Percentiles rank a stretch among this genome's conserved stretches.
Evolutionary conservation across 1,284 basidiomycete species (phyloP).

Genomic region (Phellopilus nigrolimitatus): DNA sequence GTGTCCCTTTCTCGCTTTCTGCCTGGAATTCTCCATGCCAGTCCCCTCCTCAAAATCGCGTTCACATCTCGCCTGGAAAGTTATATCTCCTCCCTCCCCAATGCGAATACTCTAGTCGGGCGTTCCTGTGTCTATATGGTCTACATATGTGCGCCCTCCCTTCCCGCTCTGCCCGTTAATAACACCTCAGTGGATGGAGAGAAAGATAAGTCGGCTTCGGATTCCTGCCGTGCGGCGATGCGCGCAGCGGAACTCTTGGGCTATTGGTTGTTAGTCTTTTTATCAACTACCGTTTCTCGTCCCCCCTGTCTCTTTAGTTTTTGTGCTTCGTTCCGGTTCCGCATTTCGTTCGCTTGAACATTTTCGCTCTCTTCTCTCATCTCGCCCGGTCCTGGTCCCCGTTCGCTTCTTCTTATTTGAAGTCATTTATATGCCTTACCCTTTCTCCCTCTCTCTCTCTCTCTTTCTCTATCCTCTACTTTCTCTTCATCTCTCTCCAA

Average conservation of each 20-base stretch:
- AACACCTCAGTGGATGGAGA: slow-evolving; percentile 35
- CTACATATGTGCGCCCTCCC: too few species aligned
- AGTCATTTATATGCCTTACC: slow-evolving; percentile 1
- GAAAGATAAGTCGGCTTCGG: slow-evolving; percentile 37
- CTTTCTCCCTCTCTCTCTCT: too few species aligned
- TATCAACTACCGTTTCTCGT: slow-evolving; percentile 39
- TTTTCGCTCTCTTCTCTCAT: slow-evolving; percentile 4
- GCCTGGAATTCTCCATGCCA: slow-evolving; percentile 6
- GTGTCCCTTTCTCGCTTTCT: slow-evolving; percentile 24
- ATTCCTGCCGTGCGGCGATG: slow-evolving; percentile 25
- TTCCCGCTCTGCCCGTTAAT: slow-evolving; percentile 17
- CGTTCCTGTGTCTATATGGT: neutral
- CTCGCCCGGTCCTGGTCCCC: slow-evolving; percentile 1
- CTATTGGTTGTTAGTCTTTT: slow-evolving; percentile 57
- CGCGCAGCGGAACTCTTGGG: slow-evolving; percentile 38
- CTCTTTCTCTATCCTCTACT: too few species aligned
- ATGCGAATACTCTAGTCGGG: neutral
- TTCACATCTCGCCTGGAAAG: too few species aligned
- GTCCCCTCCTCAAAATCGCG: neutral
- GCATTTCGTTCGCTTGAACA: slow-evolving; percentile 1
- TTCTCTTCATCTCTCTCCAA: too few species aligned
- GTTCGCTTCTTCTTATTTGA: neutral
- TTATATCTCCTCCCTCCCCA: too few species aligned
- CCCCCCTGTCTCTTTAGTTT: slow-evolving; percentile 27
- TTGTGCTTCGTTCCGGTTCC: slow-evolving; percentile 23